phyloP scores from a whole-genome alignment of 1,284 basidiomycete genomes.

The Naganishia albida region DNA sequence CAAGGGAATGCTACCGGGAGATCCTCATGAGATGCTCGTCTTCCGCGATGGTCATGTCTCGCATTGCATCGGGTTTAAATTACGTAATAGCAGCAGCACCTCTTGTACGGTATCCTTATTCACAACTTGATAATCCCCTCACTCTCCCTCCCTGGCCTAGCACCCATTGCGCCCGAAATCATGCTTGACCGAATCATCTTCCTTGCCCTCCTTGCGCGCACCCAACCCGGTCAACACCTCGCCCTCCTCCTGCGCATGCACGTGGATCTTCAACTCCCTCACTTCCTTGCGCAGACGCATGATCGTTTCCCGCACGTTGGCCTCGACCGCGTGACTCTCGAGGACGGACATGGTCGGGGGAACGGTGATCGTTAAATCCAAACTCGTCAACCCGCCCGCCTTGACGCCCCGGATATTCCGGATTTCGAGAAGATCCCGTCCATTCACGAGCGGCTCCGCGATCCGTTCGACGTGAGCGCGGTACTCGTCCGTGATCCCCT shows the following conservation, averaged over 20 bases:
- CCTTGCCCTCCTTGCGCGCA: slow-evolving; percentile 42
- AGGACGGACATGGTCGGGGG: slow-evolving; percentile 63
- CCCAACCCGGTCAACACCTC: slow-evolving; percentile 30
- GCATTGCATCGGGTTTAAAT: slow-evolving; percentile 2
- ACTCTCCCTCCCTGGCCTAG: slow-evolving; percentile 22
- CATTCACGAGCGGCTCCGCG: slow-evolving; percentile 61
- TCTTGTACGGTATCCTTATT: background rate
- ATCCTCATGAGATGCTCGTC: background rate
- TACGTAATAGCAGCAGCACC: background rate
- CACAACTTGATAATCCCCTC: background rate
- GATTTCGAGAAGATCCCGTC: slow-evolving; percentile 59
- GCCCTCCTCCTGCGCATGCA: slow-evolving; percentile 49
- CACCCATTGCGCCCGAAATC: slow-evolving; percentile 46
- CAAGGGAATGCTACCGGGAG: too few relatives aligned
- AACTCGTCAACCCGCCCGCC: slow-evolving; percentile 60
- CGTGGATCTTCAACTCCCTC: slow-evolving; percentile 75
- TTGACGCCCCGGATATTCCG: slow-evolving; percentile 72
- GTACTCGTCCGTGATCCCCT: slow-evolving; percentile 68
- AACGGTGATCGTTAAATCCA: slow-evolving; percentile 64
- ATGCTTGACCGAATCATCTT: slow-evolving; percentile 38
- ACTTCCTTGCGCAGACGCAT: slow-evolving; percentile 68
- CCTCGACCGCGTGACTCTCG: slow-evolving; percentile 64
- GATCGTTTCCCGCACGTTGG: slow-evolving; percentile 63
- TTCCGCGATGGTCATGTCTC: slow-evolving; percentile 10
- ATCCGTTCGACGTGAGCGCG: slow-evolving; percentile 60